phyloP scores from a whole-genome alignment of 305 asterid genomes.

The Fraxinus velutina region DNA sequence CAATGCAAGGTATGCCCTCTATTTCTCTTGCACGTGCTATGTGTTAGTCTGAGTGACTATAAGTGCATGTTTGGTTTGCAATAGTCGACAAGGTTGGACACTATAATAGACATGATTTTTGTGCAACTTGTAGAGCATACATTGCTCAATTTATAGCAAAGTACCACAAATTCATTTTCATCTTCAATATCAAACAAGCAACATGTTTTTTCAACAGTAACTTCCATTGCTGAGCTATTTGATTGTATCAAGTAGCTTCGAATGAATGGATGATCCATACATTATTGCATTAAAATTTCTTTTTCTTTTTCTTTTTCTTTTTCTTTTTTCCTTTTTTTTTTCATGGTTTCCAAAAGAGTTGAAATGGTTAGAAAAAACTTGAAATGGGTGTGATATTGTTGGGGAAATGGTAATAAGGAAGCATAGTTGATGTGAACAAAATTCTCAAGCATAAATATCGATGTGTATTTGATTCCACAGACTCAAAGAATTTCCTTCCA shows the following conservation, averaged over 20 bases:
- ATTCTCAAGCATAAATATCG: neutral
- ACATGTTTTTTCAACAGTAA: neutral
- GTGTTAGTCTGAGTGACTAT: neutral
- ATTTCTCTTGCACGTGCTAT: neutral
- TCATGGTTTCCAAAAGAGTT: neutral
- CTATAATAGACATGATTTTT: neutral
- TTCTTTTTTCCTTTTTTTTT: neutral
- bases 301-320: neutral
- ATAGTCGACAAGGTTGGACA: neutral
- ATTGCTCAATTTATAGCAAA: neutral
- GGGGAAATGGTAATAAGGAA: neutral
- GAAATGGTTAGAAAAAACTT: neutral
- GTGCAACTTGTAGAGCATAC: neutral
- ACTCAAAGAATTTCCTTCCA: neutral
- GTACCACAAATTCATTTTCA: neutral
- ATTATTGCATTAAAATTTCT: neutral
- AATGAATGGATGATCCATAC: conserved; percentile 4
- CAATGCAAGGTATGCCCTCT: conserved; percentile 56
- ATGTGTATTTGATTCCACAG: neutral
- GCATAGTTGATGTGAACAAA: neutral
- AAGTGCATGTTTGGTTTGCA: conserved; percentile 8
- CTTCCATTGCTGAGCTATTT: neutral
- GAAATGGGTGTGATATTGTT: neutral
- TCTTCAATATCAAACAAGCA: neutral
- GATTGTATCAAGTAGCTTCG: conserved; percentile 12